These are phyloP conservation scores for Didymella pinodella DNA, from an alignment of 2,329 filamentous ascomycete genomes.

Conservation along the genomic window DNA sequence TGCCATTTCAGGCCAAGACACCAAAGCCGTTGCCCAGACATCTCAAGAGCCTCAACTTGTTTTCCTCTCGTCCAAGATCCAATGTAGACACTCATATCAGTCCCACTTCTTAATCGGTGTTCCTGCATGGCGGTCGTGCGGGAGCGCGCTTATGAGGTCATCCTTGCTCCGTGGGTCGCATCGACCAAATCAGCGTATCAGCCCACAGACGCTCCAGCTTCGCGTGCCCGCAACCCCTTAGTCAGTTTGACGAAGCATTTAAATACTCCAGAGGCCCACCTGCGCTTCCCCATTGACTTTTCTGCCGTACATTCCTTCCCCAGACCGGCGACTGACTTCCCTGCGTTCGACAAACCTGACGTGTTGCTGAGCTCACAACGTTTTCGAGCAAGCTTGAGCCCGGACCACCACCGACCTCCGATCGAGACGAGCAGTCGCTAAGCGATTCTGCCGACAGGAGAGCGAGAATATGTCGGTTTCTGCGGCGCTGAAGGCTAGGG, in stretches of 20 bases:
- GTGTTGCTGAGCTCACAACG: slow-evolving; percentile 19
- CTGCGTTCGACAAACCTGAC: slow-evolving; percentile 9
- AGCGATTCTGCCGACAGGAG: slow-evolving; percentile 5
- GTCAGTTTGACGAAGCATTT: slow-evolving; percentile 15
- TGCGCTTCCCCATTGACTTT: slow-evolving; percentile 10
- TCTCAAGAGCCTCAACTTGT: slow-evolving; percentile 14
- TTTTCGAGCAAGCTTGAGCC: slow-evolving; percentile 15
- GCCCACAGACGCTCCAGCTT: slow-evolving; percentile 20
- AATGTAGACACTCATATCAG: not conserved
- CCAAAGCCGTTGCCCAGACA: slow-evolving; percentile 8
- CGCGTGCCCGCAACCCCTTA: slow-evolving; percentile 15
- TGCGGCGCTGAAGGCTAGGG: slow-evolving; percentile 76
- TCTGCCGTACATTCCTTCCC: not conserved
- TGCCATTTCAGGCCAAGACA: slow-evolving; percentile 3
- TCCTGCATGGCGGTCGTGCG: slow-evolving; percentile 18
- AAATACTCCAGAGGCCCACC: slow-evolving; percentile 22
- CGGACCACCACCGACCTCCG: slow-evolving; percentile 19
- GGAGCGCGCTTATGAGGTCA: slow-evolving; percentile 16
- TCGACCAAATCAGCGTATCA: slow-evolving; percentile 20
- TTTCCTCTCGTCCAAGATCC: slow-evolving; percentile 4
- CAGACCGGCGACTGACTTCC: not conserved
- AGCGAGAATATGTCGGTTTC: slow-evolving; percentile 63
- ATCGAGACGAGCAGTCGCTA: slow-evolving; percentile 14
- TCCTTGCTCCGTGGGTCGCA: slow-evolving; percentile 20
- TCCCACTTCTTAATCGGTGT: slow-evolving; percentile 15